Evolutionary conservation across 306 rosid genomes (phyloP).

Genomic region (Trifolium repens): DNA sequence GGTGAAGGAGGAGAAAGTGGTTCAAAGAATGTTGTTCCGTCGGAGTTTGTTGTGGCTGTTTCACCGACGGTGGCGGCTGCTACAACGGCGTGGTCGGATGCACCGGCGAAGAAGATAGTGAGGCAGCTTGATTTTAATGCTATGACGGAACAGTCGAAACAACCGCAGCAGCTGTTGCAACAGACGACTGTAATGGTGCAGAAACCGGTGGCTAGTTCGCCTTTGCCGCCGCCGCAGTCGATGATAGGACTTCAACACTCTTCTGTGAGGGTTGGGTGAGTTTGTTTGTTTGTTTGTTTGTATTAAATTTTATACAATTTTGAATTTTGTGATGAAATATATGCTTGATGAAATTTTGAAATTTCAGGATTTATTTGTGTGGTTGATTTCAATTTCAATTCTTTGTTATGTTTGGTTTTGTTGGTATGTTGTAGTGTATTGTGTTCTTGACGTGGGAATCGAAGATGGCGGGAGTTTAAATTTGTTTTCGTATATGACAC

Average conservation of each 20-base stretch:
- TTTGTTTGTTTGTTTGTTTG: conserved; percentile 46
- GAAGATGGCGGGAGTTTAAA: conserved; percentile 33
- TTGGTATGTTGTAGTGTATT: conserved; percentile 11
- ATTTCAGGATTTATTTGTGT: background rate
- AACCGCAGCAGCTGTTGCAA: conserved; percentile 34
- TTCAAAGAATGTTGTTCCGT: conserved; percentile 50
- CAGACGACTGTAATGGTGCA: conserved; percentile 43
- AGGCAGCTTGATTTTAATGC: conserved; percentile 95
- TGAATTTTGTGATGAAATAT: background rate
- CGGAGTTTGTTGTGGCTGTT: conserved; percentile 41
- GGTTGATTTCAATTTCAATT: conserved; percentile 3
- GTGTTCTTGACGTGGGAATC: conserved; percentile 4
- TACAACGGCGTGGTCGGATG: conserved; percentile 54
- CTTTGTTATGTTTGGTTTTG: background rate
- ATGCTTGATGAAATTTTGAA: background rate
- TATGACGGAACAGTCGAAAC: conserved; percentile 52
- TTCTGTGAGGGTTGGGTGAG: conserved; percentile 78
- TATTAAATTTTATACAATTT: background rate
- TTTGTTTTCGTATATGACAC: background rate
- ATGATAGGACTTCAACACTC: conserved; percentile 42
- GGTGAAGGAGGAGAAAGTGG: conserved; percentile 67
- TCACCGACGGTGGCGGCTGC: conserved; percentile 41
- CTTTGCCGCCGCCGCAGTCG: conserved; percentile 53
- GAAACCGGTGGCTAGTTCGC: conserved; percentile 43
- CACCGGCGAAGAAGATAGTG: conserved; percentile 85